phyloP scores from a whole-genome alignment of 176 grass and related monocot genomes.

The Eleusine coracana region DNA sequence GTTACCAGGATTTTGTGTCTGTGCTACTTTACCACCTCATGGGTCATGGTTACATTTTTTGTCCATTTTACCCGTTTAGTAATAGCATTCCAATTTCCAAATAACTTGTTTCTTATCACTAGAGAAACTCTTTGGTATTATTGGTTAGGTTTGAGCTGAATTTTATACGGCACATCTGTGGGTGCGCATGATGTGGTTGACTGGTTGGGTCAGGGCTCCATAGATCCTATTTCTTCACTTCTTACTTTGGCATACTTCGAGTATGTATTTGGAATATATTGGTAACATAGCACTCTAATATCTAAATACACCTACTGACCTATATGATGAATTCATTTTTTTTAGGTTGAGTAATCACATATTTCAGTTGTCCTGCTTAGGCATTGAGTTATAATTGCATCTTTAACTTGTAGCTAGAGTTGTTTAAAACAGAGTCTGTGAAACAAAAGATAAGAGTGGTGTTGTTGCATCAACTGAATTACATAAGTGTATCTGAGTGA shows the following conservation, averaged over 20 bases:
- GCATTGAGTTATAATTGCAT: neutral
- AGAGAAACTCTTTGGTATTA: neutral
- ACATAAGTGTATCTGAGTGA: neutral
- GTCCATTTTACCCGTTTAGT: neutral
- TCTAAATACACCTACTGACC: neutral
- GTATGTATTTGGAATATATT: neutral
- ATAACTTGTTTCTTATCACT: neutral
- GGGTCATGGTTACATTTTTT: neutral
- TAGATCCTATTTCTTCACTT: neutral
- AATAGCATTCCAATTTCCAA: neutral
- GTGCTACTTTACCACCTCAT: neutral
- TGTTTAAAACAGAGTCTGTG: neutral
- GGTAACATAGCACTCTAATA: neutral
- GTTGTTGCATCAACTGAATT: neutral
- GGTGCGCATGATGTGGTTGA: neutral
- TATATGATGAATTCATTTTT: neutral
- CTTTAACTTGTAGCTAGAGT: conserved; percentile 4
- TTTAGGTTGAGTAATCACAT: neutral
- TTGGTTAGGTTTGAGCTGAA: neutral
- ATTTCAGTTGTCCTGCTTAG: neutral
- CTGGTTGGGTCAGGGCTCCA: neutral
- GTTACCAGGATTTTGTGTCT: neutral
- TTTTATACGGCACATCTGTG: neutral
- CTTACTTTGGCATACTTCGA: neutral
- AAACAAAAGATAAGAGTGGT: neutral